phyloP scores from a whole-genome alignment of 441 rosid genomes.

The Populus hybrid region DNA sequence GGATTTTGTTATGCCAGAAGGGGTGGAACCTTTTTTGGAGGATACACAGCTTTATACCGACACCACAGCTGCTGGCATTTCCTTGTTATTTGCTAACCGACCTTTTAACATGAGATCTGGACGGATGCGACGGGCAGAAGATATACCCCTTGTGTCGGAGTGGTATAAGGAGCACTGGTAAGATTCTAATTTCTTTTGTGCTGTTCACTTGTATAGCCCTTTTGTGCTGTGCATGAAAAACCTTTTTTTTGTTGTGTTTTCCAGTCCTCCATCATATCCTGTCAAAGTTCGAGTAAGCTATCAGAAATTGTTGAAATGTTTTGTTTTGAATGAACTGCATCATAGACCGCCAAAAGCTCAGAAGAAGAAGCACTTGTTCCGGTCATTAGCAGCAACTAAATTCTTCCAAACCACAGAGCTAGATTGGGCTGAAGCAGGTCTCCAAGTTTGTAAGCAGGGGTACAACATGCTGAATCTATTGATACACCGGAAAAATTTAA shows the following conservation, averaged over 20 bases:
- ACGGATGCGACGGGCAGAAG: conserved; percentile 86
- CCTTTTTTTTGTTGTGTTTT: not conserved
- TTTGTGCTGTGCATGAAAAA: not conserved
- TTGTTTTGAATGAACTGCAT: conserved; percentile 91
- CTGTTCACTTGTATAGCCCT: not conserved
- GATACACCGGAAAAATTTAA: conserved; percentile 89
- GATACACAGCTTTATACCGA: conserved; percentile 90
- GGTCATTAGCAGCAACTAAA: conserved; percentile 91
- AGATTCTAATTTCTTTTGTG: conserved; percentile 15
- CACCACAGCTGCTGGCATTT: conserved; percentile 95
- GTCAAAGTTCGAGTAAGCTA: conserved; percentile 98
- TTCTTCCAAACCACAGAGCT: conserved; percentile 97
- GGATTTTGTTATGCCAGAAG: conserved; percentile 75
- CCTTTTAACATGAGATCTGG: conserved; percentile 98
- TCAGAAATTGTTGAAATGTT: conserved; percentile 88
- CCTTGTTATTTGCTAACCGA: conserved; percentile 88
- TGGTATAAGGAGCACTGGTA: conserved; percentile 99
- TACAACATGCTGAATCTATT: conserved; percentile 95
- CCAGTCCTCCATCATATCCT: conserved; percentile 93
- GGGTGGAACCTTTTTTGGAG: conserved; percentile 77
- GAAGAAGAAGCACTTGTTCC: conserved; percentile 93
- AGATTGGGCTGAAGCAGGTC: conserved; percentile 99
- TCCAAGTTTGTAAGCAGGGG: conserved; percentile 97
- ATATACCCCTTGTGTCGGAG: conserved; percentile 94
- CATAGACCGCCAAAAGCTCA: conserved; percentile 99